Conservation (phyloP, 306 rosid species). For the Casuarina cunninghamiana region DNA sequence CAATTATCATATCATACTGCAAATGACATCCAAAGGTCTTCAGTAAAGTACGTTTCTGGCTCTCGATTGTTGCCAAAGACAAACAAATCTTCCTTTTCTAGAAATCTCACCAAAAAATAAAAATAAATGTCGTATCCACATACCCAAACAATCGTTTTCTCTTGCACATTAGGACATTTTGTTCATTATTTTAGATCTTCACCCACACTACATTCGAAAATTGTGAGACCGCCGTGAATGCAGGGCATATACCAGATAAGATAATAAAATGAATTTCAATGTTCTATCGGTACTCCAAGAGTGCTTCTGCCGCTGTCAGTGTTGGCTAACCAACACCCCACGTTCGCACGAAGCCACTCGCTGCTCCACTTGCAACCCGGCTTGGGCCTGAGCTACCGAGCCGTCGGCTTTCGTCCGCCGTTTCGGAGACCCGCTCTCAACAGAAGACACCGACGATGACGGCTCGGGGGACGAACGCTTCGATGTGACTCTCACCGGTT, state of each 20-base stretch:
- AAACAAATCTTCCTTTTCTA: background rate
- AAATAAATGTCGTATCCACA: slow-evolving; percentile 11
- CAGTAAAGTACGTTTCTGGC: too few species aligned
- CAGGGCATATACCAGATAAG: background rate
- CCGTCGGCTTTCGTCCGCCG: slow-evolving; percentile 41
- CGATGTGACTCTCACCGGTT: slow-evolving; percentile 70
- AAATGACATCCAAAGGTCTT: too few species aligned
- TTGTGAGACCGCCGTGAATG: background rate
- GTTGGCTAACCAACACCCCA: slow-evolving; percentile 27
- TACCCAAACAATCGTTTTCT: background rate
- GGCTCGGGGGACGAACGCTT: slow-evolving; percentile 61
- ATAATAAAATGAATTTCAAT: slow-evolving; percentile 23
- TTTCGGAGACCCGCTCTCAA: slow-evolving; percentile 42
- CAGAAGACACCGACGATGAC: slow-evolving; percentile 5
- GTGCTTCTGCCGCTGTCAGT: background rate
- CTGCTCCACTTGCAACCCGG: slow-evolving; percentile 25
- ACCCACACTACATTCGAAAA: too few species aligned
- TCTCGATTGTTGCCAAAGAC: too few species aligned
- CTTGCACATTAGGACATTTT: too few species aligned
- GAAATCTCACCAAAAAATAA: background rate
- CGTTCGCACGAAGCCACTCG: slow-evolving; percentile 22
- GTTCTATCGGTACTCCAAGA: background rate
- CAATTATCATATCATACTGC: too few species aligned
- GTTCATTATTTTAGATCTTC: background rate
- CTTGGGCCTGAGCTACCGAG: slow-evolving; percentile 5